These are phyloP conservation scores for Hypomyces perniciosus DNA, from an alignment of 2,329 filamentous ascomycete species.

Conservation along the genomic window DNA sequence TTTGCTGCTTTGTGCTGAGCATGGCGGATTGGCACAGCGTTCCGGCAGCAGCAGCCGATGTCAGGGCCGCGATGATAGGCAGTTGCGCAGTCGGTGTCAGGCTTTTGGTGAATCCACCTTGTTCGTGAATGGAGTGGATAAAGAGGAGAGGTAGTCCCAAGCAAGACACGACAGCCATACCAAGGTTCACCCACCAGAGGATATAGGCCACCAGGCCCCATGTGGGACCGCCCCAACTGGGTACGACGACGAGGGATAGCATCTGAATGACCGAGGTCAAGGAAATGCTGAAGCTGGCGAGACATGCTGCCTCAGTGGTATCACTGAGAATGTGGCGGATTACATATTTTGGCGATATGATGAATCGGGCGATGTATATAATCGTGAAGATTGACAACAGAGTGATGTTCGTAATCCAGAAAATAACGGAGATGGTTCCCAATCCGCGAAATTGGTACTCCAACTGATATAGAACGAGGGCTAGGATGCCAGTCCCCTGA, in stretches of 20 bases:
- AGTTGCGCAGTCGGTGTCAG: constrained; percentile 30
- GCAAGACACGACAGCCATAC: constrained; percentile 26
- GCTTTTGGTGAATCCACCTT: constrained; percentile 20
- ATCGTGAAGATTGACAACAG: constrained; percentile 24
- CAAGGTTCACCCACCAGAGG: constrained; percentile 36
- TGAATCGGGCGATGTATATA: constrained; percentile 27
- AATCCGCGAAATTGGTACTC: constrained; percentile 36
- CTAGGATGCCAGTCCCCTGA: constrained; percentile 32
- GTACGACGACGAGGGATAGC: constrained; percentile 17
- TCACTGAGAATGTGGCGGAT: constrained; percentile 22
- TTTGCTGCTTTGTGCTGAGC: constrained; percentile 23
- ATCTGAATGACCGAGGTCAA: constrained; percentile 23
- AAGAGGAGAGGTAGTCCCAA: constrained; percentile 30
- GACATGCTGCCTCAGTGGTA: constrained; percentile 31
- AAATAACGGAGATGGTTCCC: constrained; percentile 22
- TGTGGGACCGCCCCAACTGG: constrained; percentile 14
- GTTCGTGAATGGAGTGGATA: constrained; percentile 30
- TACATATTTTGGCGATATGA: constrained; percentile 27
- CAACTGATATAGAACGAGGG: constrained; percentile 30
- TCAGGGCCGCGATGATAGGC: constrained; percentile 33
- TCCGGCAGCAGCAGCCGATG: constrained; percentile 30
- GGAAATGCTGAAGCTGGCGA: constrained; percentile 32
- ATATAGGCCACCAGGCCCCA: constrained; percentile 26
- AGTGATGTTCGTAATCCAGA: constrained; percentile 29
- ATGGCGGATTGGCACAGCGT: constrained; percentile 26